Base-by-base conservation (phyloP, 305 asterid genomes). In the Fraxinus platypoda region DNA sequence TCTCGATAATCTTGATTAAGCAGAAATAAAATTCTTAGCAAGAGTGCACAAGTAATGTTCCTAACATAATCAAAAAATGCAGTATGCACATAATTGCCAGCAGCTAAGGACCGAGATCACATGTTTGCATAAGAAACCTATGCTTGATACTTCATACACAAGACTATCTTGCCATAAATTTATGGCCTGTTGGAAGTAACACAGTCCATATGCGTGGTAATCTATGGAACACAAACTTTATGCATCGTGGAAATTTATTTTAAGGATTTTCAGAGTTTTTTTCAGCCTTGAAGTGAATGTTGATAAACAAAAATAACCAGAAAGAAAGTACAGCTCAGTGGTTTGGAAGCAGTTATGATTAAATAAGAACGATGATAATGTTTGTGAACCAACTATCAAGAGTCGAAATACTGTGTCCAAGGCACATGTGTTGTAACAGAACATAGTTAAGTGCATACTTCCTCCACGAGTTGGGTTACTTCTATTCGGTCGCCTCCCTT, bases 401-500 rank as follows among this genome's bases (percentile, higher is more conserved):
- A 5, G 66, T 25, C 54, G 9, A 38, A 54, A 54, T 54, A 30
- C 31, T 66, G 62, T 75, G 73, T 46, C 83, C 73, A 12, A 78
- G 25, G 13, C 37, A 30, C 9, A 64, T 5, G 37, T 30, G 43
- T 31, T 30, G 43, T 15, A 71, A 71, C 23, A 31, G 25, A 71
- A 68, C 15, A 52, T 17, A 54, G 46, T 54, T 13, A 66, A 54
- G 72, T 25, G 86, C 98, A 19, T 92, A 95, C 98, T 91, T 90
- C 98, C 98, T 21, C 93, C 91, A 71, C 97, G 92, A 83, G 84
- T 80, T 52, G 90, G 79, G 80, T 81, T 88, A 85, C 90, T 90
- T 87, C 98, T 88, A 89, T 91, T 95, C 2, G 97, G 97, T 89
- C 98, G 88, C 79, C 98, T 88, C 75, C 98, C 98, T 92, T 95